Evolutionary conservation across 345 rosid species (phyloP).

Genomic region (Ricinus communis): DNA sequence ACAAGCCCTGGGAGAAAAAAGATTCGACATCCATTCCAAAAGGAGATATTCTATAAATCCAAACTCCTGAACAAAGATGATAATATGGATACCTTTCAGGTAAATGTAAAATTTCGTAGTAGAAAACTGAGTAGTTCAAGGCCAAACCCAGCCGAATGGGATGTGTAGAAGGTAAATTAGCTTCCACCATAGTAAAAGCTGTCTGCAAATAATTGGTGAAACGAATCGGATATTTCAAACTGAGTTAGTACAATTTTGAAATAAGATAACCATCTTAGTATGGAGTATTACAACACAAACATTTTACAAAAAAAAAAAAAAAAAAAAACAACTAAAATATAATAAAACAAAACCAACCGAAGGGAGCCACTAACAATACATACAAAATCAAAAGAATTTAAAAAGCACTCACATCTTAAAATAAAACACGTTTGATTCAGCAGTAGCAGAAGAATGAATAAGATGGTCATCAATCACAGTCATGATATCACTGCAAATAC

Average conservation of each 20-base stretch:
- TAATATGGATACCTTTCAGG: constrained; percentile 56
- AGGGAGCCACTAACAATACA: too few relatives aligned
- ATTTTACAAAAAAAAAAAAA: too few relatives aligned
- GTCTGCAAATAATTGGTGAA: constrained; percentile 33
- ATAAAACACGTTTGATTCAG: constrained; percentile 66
- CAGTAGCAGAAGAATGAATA: constrained; percentile 54
- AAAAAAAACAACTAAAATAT: not conserved
- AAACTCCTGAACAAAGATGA: constrained; percentile 7
- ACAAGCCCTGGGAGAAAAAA: constrained; percentile 51
- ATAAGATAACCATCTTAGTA: not conserved
- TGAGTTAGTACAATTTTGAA: not conserved
- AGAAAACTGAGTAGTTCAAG: constrained; percentile 71
- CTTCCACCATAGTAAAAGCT: constrained; percentile 56
- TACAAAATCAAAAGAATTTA: not conserved
- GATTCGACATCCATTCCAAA: not conserved
- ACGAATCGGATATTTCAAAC: not conserved
- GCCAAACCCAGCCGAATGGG: constrained; percentile 79
- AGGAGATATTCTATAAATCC: constrained; percentile 5
- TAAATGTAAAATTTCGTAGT: constrained; percentile 72
- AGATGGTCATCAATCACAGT: constrained; percentile 62
- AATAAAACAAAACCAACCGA: too few relatives aligned
- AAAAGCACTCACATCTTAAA: constrained; percentile 56
- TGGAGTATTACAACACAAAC: not conserved
- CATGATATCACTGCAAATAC: constrained; percentile 58
- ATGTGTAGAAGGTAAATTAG: constrained; percentile 64